These are phyloP conservation scores for Eugenia klotzschiana DNA, from an alignment of 441 rosid genomes.

Conservation along the genomic window DNA sequence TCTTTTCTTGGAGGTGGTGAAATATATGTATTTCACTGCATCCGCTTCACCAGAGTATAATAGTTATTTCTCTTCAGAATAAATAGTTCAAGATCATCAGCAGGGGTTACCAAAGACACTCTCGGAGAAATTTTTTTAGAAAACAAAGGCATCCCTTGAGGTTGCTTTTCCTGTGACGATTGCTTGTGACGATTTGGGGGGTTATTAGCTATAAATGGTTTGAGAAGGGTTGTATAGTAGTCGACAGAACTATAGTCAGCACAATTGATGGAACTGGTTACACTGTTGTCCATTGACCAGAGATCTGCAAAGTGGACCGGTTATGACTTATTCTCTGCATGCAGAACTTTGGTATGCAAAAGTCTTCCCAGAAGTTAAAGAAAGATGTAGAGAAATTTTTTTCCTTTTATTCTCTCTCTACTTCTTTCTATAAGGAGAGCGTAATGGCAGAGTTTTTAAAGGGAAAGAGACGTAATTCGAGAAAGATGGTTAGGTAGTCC, in stretches of 20 bases:
- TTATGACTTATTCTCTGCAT: background rate
- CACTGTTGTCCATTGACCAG: background rate
- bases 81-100: background rate
- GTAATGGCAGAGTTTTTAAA: background rate
- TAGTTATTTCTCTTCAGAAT: background rate
- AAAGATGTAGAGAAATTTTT: background rate
- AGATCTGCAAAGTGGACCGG: background rate
- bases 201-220: background rate
- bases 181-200: background rate
- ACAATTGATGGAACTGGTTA: background rate
- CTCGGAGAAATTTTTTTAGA: background rate
- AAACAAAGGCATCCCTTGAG: background rate
- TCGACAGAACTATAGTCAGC: background rate
- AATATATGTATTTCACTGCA: background rate
- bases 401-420: background rate
- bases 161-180: background rate
- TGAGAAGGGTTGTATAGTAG: background rate
- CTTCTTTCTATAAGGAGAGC: background rate
- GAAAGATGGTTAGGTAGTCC: background rate
- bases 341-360: background rate
- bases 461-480: background rate
- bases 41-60: background rate
- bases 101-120: background rate
- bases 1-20: background rate
- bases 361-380: background rate